Conservation (phyloP, 305 asterid genomes). For the Nicotiana rustica region DNA sequence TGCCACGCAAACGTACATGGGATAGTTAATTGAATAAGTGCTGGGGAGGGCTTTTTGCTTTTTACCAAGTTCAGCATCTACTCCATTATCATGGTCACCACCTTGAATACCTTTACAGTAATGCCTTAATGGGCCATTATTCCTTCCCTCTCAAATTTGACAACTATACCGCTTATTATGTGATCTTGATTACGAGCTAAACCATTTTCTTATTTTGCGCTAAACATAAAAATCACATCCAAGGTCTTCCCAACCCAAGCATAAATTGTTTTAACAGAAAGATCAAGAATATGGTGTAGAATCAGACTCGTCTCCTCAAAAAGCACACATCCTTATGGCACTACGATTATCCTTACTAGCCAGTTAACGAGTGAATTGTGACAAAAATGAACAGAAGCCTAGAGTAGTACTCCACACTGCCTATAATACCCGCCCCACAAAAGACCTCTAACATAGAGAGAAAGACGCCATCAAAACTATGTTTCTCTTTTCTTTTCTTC, state of each 20-base stretch:
- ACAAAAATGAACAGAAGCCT: not conserved
- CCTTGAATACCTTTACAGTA: slow-evolving; percentile 24
- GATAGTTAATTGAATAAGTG: not conserved
- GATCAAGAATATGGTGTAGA: not conserved
- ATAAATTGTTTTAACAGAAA: not conserved
- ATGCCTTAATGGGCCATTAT: not conserved
- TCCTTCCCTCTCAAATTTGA: slow-evolving; percentile 17
- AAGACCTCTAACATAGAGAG: not conserved
- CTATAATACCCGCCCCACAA: not conserved
- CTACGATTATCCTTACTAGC: not conserved
- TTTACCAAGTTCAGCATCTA: not conserved
- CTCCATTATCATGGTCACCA: slow-evolving; percentile 10
- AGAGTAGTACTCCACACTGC: not conserved
- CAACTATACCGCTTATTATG: not conserved
- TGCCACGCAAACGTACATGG: not conserved
- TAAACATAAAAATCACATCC: not conserved
- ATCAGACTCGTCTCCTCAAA: too few species aligned
- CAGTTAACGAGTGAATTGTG: not conserved
- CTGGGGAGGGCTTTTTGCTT: not conserved
- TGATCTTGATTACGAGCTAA: not conserved
- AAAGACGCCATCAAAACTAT: not conserved
- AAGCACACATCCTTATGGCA: not conserved
- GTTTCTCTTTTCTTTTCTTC: not conserved
- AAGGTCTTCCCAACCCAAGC: not conserved
- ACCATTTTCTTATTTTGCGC: not conserved